Evolutionary conservation across 2,329 filamentous ascomycete species (phyloP).

Genomic region (Apiospora aurea): DNA sequence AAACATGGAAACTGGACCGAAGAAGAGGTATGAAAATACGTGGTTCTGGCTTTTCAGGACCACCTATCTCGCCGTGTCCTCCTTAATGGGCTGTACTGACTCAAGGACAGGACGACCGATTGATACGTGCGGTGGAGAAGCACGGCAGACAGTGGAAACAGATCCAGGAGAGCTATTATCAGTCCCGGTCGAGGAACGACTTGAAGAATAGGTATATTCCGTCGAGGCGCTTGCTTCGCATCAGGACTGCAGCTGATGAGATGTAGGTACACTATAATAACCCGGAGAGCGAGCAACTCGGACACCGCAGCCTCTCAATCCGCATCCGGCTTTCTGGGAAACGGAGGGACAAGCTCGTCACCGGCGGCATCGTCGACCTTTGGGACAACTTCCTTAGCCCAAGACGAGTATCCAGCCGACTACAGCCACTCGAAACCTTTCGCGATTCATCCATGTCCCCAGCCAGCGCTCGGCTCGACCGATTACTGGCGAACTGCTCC

Average conservation of each 20-base stretch:
- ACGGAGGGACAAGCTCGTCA: neutral
- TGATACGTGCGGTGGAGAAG: slow-evolving; percentile 31
- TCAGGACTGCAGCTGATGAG: neutral
- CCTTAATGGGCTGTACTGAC: too few relatives aligned
- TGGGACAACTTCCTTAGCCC: neutral
- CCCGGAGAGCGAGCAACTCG: slow-evolving; percentile 18
- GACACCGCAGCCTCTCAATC: neutral
- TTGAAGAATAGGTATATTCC: slow-evolving; percentile 33
- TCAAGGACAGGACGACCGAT: slow-evolving; percentile 30
- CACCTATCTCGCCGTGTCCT: too few relatives aligned
- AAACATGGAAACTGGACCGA: slow-evolving; percentile 36
- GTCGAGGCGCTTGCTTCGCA: rapidly evolving
- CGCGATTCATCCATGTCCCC: neutral
- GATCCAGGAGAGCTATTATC: slow-evolving; percentile 32
- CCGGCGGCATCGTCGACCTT: neutral
- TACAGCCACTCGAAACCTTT: neutral
- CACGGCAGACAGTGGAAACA: slow-evolving; percentile 36
- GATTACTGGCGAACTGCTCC: neutral
- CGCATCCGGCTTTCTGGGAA: neutral
- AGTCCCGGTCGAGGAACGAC: slow-evolving; percentile 34
- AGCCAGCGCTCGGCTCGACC: neutral
- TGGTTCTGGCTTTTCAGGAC: too few relatives aligned
- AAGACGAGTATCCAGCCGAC: neutral
- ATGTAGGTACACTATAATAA: slow-evolving; percentile 27
- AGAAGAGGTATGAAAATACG: slow-evolving; percentile 33